These are phyloP conservation scores for Termitomyces sp. DNA, from an alignment of 768 basidiomycete genomes.

Conservation along the genomic window DNA sequence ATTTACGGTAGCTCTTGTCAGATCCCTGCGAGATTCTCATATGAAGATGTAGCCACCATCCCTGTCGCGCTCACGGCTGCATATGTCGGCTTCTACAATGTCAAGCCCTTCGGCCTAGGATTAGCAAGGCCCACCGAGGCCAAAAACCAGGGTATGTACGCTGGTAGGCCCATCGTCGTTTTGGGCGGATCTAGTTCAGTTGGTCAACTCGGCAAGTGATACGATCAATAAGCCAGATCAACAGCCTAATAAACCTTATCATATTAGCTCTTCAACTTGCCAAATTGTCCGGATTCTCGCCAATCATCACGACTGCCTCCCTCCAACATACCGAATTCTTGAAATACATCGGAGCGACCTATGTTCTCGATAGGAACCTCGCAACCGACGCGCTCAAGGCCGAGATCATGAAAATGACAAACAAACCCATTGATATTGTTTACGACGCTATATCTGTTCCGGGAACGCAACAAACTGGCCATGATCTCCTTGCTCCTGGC, in stretches of 20 bases:
- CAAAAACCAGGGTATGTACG: slow-evolving; percentile 21
- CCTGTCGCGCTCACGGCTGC: slow-evolving; percentile 35
- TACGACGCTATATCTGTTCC: slow-evolving; percentile 22
- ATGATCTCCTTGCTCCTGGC: slow-evolving; percentile 27
- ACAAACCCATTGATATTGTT: slow-evolving; percentile 17
- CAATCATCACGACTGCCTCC: slow-evolving; percentile 36
- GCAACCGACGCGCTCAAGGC: slow-evolving; percentile 12
- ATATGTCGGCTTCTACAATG: slow-evolving; percentile 28
- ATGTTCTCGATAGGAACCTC: slow-evolving; percentile 27
- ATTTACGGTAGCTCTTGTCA: background rate
- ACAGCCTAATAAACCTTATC: background rate
- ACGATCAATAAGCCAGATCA: no score
- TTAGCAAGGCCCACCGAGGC: slow-evolving; percentile 22
- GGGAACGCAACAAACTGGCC: slow-evolving; percentile 19
- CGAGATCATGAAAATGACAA: slow-evolving; percentile 20
- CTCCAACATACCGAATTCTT: slow-evolving; percentile 25
- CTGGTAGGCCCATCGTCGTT: slow-evolving; percentile 24
- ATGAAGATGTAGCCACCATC: slow-evolving; percentile 36
- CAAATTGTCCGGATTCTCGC: slow-evolving; percentile 34
- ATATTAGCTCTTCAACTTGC: slow-evolving; percentile 31
- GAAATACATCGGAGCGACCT: slow-evolving; percentile 31
- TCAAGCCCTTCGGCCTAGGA: slow-evolving; percentile 17
- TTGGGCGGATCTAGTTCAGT: slow-evolving; percentile 25
- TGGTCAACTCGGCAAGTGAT: slow-evolving; percentile 20
- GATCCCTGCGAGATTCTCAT: slow-evolving; percentile 33